phyloP scores from a whole-genome alignment of 495 filamentous ascomycete genomes.

The Umbilicaria muhlenbergii region DNA sequence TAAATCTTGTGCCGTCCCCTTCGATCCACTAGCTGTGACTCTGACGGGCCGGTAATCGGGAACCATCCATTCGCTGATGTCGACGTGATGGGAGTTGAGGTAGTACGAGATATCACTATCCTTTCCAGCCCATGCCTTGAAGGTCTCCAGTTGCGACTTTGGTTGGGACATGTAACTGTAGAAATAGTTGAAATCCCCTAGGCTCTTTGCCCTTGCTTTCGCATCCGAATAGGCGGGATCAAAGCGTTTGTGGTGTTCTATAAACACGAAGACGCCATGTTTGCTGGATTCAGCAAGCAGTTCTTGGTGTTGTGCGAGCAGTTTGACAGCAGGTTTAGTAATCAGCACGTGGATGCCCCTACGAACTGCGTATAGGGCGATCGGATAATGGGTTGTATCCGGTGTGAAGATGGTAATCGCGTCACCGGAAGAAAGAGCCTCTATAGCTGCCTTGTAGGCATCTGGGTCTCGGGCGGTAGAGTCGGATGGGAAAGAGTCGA shows the following conservation, averaged over 20 bases:
- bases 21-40: constrained; percentile 62
- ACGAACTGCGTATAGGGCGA: constrained; percentile 83
- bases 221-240: constrained; percentile 88
- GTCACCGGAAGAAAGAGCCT: constrained; percentile 64
- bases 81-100: constrained; percentile 84
- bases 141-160: constrained; percentile 83
- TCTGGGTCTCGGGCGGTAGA: constrained; percentile 51
- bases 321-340: constrained; percentile 89
- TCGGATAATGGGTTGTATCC: constrained; percentile 87
- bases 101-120: constrained; percentile 93
- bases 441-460: constrained; percentile 81
- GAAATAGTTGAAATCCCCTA: constrained; percentile 96
- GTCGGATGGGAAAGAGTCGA: constrained; percentile 66
- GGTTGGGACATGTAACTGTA: constrained; percentile 96
- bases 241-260: constrained; percentile 94
- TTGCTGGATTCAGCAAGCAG: constrained; percentile 58
- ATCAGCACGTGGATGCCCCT: constrained; percentile 77
- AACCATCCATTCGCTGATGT: constrained; percentile 84
- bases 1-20: constrained; percentile 52
- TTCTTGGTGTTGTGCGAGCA: constrained; percentile 58
- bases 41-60: constrained; percentile 60
- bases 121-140: constrained; percentile 87
- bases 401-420: constrained; percentile 97
- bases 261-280: constrained; percentile 73
- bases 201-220: constrained; percentile 44